phyloP scores from a whole-genome alignment of 1,284 basidiomycete species.

The Filobasidium uniguttulatum region DNA sequence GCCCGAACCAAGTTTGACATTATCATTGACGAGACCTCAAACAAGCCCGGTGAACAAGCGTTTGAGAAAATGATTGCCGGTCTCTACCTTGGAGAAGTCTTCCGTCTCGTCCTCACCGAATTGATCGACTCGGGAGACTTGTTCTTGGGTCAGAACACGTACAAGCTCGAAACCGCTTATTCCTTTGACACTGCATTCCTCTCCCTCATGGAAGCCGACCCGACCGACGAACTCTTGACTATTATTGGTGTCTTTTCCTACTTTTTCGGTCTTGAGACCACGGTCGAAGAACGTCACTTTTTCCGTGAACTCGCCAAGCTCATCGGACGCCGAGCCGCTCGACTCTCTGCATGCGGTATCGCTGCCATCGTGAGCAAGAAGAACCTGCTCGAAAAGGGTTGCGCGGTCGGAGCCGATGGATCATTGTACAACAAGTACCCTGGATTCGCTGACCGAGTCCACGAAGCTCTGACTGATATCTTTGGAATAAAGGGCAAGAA shows the following conservation, averaged over 20 bases:
- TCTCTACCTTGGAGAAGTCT: conserved; percentile 90
- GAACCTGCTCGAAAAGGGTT: conserved; percentile 77
- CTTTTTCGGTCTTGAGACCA: conserved; percentile 88
- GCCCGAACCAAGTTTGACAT: conserved; percentile 85
- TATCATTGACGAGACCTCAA: conserved; percentile 81
- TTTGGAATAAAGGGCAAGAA: conserved; percentile 86
- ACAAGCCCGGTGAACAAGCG: conserved; percentile 86
- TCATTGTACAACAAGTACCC: conserved; percentile 94
- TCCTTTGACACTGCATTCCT: conserved; percentile 93
- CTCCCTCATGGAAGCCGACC: conserved; percentile 90
- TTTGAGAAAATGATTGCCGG: conserved; percentile 95
- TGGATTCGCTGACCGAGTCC: conserved; percentile 73
- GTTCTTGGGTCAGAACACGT: conserved; percentile 94
- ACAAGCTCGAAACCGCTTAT: conserved; percentile 88
- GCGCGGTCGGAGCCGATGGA: conserved; percentile 79
- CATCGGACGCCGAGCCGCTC: conserved; percentile 75
- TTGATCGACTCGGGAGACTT: conserved; percentile 92
- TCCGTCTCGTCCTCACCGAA: conserved; percentile 84
- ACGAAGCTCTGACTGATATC: conserved; percentile 76
- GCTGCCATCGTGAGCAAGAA: conserved; percentile 87
- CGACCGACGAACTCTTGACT: conserved; percentile 94
- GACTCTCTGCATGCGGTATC: conserved; percentile 82
- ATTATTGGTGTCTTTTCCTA: conserved; percentile 91
- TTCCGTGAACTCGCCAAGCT: conserved; percentile 82
- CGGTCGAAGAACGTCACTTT: conserved; percentile 83